Evolutionary conservation across 441 rosid species (phyloP).

Genomic region (Viola pubescens): DNA sequence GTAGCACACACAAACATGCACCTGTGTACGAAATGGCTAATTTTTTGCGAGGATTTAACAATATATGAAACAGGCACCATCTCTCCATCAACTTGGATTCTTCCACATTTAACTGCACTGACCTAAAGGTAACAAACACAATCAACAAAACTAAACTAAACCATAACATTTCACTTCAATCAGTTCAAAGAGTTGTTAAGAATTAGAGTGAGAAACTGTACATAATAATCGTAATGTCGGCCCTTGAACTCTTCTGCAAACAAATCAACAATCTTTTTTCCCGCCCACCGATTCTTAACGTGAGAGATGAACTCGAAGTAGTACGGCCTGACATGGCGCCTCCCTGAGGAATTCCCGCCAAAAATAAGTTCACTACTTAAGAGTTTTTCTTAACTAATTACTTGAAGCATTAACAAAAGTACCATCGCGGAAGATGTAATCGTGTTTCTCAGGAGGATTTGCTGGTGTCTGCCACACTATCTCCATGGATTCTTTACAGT

Average conservation of each 20-base stretch:
- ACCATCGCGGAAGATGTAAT: conserved; percentile 69
- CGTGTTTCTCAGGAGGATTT: conserved; percentile 50
- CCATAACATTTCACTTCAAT: background rate
- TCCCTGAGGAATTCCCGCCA: conserved; percentile 33
- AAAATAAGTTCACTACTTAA: background rate
- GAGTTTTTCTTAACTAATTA: background rate
- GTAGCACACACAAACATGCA: background rate
- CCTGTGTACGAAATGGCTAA: conserved; percentile 91
- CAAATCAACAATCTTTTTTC: conserved; percentile 79
- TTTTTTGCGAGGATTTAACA: conserved; percentile 71
- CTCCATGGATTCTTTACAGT: conserved; percentile 26
- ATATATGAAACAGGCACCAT: conserved; percentile 64
- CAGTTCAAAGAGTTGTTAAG: background rate
- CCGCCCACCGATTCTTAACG: conserved; percentile 89
- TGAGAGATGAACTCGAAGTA: conserved; percentile 86
- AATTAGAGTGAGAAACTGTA: conserved; percentile 15
- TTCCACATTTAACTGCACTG: conserved; percentile 71
- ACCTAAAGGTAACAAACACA: conserved; percentile 29
- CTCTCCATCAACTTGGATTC: conserved; percentile 78
- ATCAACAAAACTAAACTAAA: conserved; percentile 1
- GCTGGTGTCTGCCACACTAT: conserved; percentile 58
- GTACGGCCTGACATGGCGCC: conserved; percentile 80
- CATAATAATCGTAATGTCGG: conserved; percentile 77
- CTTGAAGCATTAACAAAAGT: background rate
- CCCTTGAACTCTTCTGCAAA: conserved; percentile 84